A percentile compares a stretch with the other conserved stretches of the same genome.
Conservation (phyloP, 768 basidiomycete genomes). For the Lentinula raphanica region DNA sequence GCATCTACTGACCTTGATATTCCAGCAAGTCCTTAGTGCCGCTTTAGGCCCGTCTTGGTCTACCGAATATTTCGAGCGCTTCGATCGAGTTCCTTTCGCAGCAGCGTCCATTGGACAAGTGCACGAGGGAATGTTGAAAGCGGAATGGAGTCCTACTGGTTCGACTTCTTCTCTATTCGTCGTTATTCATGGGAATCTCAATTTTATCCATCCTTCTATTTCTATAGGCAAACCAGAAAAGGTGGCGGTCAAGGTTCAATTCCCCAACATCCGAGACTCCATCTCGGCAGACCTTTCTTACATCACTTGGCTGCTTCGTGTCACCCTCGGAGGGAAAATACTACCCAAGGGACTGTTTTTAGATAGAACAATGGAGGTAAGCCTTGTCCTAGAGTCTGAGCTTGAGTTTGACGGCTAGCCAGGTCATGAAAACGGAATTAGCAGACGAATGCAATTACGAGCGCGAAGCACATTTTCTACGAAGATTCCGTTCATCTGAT, state of each 20-base stretch:
- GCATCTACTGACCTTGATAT: background rate
- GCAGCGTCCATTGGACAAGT: slow-evolving; percentile 98
- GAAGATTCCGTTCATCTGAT: slow-evolving; percentile 47
- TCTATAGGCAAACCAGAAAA: slow-evolving; percentile 34
- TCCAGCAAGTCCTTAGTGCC: slow-evolving; percentile 62
- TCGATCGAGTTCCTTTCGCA: slow-evolving; percentile 86
- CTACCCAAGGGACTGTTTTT: slow-evolving; percentile 88
- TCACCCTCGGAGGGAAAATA: slow-evolving; percentile 47
- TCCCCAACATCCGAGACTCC: slow-evolving; percentile 84
- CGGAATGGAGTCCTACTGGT: slow-evolving; percentile 46
- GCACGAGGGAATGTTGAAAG: slow-evolving; percentile 64
- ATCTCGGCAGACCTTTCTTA: slow-evolving; percentile 87
- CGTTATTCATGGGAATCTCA: background rate
- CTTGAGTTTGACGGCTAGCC: background rate
- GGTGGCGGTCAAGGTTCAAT: slow-evolving; percentile 89
- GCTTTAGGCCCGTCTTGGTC: slow-evolving; percentile 77
- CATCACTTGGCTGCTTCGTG: slow-evolving; percentile 74
- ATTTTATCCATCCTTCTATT: no score
- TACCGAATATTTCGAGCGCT: slow-evolving; percentile 54
- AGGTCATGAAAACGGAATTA: slow-evolving; percentile 88
- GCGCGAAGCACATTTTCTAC: slow-evolving; percentile 72
- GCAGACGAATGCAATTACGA: slow-evolving; percentile 90
- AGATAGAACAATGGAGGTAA: slow-evolving; percentile 75
- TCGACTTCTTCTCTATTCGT: background rate
- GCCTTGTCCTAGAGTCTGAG: slow-evolving; percentile 3